Evolutionary conservation across 768 basidiomycete species (phyloP).

Genomic region (Filobasidium floriforme): DNA sequence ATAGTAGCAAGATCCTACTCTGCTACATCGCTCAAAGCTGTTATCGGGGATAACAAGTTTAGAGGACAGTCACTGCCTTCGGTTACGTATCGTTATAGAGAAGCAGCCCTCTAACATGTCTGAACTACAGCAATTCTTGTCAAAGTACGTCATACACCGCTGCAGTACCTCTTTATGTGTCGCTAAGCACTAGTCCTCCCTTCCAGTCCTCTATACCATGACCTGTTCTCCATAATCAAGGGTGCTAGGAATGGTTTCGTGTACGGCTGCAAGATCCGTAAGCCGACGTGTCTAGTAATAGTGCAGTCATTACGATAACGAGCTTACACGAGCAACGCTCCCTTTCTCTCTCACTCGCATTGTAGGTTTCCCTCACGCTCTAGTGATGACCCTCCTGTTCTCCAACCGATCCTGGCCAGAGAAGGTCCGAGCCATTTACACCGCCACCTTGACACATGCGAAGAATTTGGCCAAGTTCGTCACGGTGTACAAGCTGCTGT

Average conservation of each 20-base stretch:
- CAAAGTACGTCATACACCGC: too few species aligned
- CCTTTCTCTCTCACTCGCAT: constrained; percentile 1
- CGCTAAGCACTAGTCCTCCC: too few species aligned
- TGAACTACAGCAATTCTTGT: too few species aligned
- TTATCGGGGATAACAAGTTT: too few species aligned
- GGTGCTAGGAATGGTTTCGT: constrained; percentile 55
- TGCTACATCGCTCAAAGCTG: too few species aligned
- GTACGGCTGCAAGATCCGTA: constrained; percentile 43
- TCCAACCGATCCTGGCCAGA: constrained; percentile 69
- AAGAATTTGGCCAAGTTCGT: constrained; percentile 90
- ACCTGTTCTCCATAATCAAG: constrained; percentile 85
- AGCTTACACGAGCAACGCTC: not conserved
- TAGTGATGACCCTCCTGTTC: constrained; percentile 92
- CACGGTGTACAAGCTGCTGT: constrained; percentile 75
- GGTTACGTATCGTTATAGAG: too few species aligned
- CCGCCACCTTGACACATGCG: constrained; percentile 82
- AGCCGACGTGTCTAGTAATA: constrained; percentile 16
- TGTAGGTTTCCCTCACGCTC: constrained; percentile 77
- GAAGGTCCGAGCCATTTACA: constrained; percentile 55
- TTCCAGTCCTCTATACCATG: constrained; percentile 54
- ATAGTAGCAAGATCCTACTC: too few species aligned
- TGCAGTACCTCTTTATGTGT: too few species aligned
- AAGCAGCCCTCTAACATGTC: too few species aligned
- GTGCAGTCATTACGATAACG: too few species aligned
- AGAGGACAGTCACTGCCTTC: too few species aligned